Base-by-base conservation (phyloP, 257 asterid genomes). In the Ajuga chamaepitys region DNA sequence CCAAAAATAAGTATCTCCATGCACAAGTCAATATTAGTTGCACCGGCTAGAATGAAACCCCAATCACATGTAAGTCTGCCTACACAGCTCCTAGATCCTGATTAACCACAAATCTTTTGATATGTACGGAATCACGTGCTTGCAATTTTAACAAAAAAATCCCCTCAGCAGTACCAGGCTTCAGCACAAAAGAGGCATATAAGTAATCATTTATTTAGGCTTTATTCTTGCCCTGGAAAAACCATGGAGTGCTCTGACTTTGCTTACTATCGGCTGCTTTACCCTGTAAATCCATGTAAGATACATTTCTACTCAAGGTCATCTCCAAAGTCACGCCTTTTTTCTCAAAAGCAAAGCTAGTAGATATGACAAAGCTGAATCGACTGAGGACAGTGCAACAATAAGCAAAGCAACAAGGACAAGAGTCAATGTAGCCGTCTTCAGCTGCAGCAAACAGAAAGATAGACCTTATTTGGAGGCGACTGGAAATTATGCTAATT, bases 341-440 rank as follows among this genome's bases (percentile, higher is more conserved):
- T 82, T 84, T 76, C 94, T 76, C 69, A 80, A 70, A 65, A 82
- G 64, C 51, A 88, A 64, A 68, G 95, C 88, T 35, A 88, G 83
- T 32, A 92, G 51, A 68, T 66, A 92, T 41, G 92, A 85, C 57
- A 92, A 70, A 14, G 89, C 89, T 13, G 98, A 87, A 68, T 92
- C 98, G 12, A 92, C 89, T 0, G 97, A 80, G 10, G 91, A 67
- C 58, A 92, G 82, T 48, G 93, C 89, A 62, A 92, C 75, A 34
- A 92, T 84, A 16, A 92, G 89, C 82, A 85, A 25, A 11, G 86
- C 98, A 56, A 89, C 97, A 1, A 89, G 92, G 67, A 80, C 80
- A 17, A 92, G 98, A 44, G 97, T 89, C 76, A 92, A 75, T 25
- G 78, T 78, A n/a, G 98, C 95, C 1, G 96, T 92, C 82, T 87